Percentiles rank a stretch among this genome's conserved stretches.
Conservation (phyloP, 2,329 filamentous ascomycete genomes). For the Colletotrichum sidae region DNA sequence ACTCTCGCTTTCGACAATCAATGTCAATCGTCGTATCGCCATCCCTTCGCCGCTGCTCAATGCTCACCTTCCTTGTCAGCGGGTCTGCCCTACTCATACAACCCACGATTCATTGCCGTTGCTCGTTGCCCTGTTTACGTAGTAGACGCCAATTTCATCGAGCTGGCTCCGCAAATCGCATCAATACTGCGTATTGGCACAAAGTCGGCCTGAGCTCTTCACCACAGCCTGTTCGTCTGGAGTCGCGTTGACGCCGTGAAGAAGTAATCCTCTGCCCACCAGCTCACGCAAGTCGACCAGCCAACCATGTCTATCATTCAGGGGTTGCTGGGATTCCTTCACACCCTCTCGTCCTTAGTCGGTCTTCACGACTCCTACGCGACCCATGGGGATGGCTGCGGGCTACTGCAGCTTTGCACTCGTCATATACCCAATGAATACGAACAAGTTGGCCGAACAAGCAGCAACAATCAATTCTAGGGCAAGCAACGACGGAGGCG, state of each 20-base stretch:
- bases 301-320: constrained; percentile 26
- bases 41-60: constrained; percentile 5
- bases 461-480: constrained; percentile 4
- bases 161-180: too few species aligned
- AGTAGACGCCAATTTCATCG: constrained; percentile 1
- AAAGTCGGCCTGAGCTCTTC: not conserved
- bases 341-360: constrained; percentile 20
- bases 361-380: constrained; percentile 17
- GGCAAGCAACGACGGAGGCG: constrained; percentile 11
- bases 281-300: constrained; percentile 21
- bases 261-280: constrained; percentile 6
- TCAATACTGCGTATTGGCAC: not conserved
- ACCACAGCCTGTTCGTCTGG: constrained; percentile 20
- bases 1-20: constrained; percentile 19
- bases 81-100: not conserved
- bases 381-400: constrained; percentile 26
- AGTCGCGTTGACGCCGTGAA: not conserved
- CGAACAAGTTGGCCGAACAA: constrained; percentile 10
- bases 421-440: constrained; percentile 13
- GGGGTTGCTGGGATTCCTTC: constrained; percentile 26
- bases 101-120: constrained; percentile 2
- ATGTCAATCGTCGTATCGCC: constrained; percentile 15
- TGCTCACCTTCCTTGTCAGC: constrained; percentile 8
- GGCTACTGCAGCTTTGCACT: constrained; percentile 7
- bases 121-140: not conserved